Evolutionary conservation across 331 rosid species (phyloP).

Genomic region (Telfairia occidentalis): DNA sequence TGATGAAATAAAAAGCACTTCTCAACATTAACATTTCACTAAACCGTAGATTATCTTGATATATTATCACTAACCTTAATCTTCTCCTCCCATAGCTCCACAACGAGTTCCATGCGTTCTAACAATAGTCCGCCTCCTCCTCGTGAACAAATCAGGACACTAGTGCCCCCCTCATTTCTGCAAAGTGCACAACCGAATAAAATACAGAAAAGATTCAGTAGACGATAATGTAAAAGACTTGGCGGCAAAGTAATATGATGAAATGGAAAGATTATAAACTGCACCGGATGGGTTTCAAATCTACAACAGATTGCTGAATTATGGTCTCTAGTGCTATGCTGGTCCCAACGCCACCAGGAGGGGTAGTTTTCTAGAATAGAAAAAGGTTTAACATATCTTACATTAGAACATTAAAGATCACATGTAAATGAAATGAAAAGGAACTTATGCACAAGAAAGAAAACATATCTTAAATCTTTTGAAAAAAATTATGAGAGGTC

Average conservation of each 20-base stretch:
- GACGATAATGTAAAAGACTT: background rate
- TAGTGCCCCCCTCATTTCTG: slow-evolving; percentile 59
- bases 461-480: background rate
- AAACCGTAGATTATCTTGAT: slow-evolving; percentile 10
- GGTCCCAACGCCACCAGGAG: slow-evolving; percentile 79
- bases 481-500: background rate
- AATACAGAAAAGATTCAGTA: background rate
- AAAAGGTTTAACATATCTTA: slow-evolving; percentile 7
- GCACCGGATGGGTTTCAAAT: slow-evolving; percentile 60
- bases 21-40: slow-evolving; percentile 12
- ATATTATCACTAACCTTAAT: slow-evolving; percentile 44
- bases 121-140: slow-evolving; percentile 89
- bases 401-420: background rate
- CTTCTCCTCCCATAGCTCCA: slow-evolving; percentile 79
- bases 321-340: slow-evolving; percentile 91
- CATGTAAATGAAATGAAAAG: background rate
- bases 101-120: slow-evolving; percentile 84
- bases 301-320: slow-evolving; percentile 57
- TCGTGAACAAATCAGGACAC: slow-evolving; percentile 79
- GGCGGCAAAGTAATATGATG: slow-evolving; percentile 5
- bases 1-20: slow-evolving; percentile 28
- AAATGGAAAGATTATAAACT: slow-evolving; percentile 16
- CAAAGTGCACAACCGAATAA: background rate
- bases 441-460: background rate
- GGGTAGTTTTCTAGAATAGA: slow-evolving; percentile 54